Evolutionary conservation across 805 yeast genomes (phyloP), one percentile per base, ranked within the genome.

Genomic region (Candida sphagnicola): DNA sequence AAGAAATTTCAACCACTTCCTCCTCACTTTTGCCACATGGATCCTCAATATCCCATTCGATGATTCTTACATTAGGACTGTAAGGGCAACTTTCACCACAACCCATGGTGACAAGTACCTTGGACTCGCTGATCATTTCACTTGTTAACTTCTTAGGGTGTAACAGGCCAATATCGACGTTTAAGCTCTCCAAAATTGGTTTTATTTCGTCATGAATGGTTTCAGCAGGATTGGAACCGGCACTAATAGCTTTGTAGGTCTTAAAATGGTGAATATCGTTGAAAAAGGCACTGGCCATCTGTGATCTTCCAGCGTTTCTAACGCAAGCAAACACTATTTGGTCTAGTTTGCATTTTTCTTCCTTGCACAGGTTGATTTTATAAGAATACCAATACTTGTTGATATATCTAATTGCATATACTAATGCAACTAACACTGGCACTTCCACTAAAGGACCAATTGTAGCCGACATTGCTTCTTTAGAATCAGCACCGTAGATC

Each of bases 381-480:
- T 5, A 5, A 13, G 29, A 26, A n/a, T 26, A 26, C 29, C 29
- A 26, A 26, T 26, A n/a, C 29, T 13, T 30, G 14, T 48, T 54
- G 34, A 67, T 58, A 44, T 53, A 61, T 43, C 48, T 59, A 8
- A 74, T 67, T 5, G 67, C 59, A 43, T 62, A 57, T 4, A 68
- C 52, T 19, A 73, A 44, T 1, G 57, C 15, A 38, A 73, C 46
- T 28, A 77, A 57, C 5, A 77, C 66, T 4, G 82, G 82, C 8
- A 77, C 77, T 46, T 77, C 83, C n/a, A 77, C 49, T 26, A 77
- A 57, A 1, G 82, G 82, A 2, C 82, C 82, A 50, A 77, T 73
- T 0, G 82, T 75, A 2, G 82, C 75, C 4, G 83, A 82, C 30
- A 77, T 64, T 1, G 80, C 71, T 48, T 76, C 71, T 37, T 72